Percentiles rank a stretch among this genome's conserved stretches.
These are phyloP conservation scores for Nigrograna mackinnonii DNA, from an alignment of 2,329 filamentous ascomycete genomes.

Conservation along the genomic window DNA sequence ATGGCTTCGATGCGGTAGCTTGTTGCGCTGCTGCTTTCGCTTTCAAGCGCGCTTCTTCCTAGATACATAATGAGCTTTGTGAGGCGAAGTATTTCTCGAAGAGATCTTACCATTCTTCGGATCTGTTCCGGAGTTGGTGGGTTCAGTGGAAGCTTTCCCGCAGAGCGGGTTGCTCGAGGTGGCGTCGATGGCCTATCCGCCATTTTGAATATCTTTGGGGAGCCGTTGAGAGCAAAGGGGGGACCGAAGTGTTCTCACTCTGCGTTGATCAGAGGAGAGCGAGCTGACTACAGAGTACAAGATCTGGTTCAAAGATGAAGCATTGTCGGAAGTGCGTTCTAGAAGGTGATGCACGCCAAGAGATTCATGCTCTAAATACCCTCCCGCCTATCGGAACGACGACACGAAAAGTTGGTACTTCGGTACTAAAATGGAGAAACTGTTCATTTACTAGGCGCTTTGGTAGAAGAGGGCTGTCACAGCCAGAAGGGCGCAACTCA, in stretches of 20 bases:
- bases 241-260: too few relatives aligned
- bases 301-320: too few relatives aligned
- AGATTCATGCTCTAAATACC: too few relatives aligned
- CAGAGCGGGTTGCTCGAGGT: conserved; percentile 42
- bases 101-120: conserved; percentile 54
- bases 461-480: too few relatives aligned
- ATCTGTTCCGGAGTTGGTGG: conserved; percentile 65
- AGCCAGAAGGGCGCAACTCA: too few relatives aligned
- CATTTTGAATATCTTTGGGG: conserved; percentile 27
- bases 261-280: too few relatives aligned
- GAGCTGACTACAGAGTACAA: too few relatives aligned
- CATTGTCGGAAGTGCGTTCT: too few relatives aligned
- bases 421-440: too few relatives aligned
- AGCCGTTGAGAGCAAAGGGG: not conserved
- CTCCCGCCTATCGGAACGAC: too few relatives aligned
- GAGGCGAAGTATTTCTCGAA: conserved; percentile 1
- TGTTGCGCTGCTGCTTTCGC: conserved; percentile 78
- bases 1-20: conserved; percentile 23
- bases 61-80: conserved; percentile 5
- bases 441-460: too few relatives aligned
- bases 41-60: conserved; percentile 87
- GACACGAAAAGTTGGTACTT: too few relatives aligned
- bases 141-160: conserved; percentile 46
- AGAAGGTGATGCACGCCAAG: conserved; percentile 36
- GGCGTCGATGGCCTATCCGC: conserved; percentile 53